Evolutionary conservation across 192 early-diverging fungal genomes (phyloP), one percentile per base, ranked within the genome.

Genomic region (Linnemannia hyalina): DNA sequence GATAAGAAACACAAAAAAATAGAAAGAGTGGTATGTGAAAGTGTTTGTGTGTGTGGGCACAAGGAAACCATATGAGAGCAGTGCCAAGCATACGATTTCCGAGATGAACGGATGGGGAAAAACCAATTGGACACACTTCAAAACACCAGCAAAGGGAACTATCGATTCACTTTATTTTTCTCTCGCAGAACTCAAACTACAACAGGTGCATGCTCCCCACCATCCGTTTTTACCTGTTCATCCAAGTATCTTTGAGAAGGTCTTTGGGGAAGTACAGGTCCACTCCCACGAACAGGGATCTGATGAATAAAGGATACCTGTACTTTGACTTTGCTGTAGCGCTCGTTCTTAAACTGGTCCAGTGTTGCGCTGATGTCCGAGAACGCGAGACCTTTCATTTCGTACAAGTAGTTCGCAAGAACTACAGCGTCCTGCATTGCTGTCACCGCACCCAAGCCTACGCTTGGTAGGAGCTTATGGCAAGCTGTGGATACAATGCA

Each of bases 381-480:
- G 1, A 13, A 40, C 32, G 57, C 16, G 0, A 76, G 55, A 6
- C 54, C 55, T 15, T 65, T 42, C 35, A 76, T 32, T 4, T 76
- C 74, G 38, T 76, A 76, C 7, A 76, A 11, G n/a, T 40, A 57
- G 40, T 38, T 76, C 6, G 74, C 55, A 13, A 76, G 55, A 63
- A 76, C 44, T 20, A 76, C 74, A 11, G 74, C 52, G n/a, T 76
- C 74, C 22, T 76, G 74, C 74, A 76, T 63, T 23, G 52, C 74
- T n/a, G 29, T 36, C 18, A 76, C 74, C 4, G 74, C 74, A 63
- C 74, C 74, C 44, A 63, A 54, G 3, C 74, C 74, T 44, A 38
- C 54, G 42, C 55, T 76, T n/a, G 55, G 74, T 5, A 76, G 38
- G 1, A 76, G 57, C 36, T 76, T 22, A 15, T 38, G 40, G 4